Evolutionary conservation across 257 asterid genomes (phyloP), one percentile per base, ranked within the genome.

Genomic region (Nicotiana knightiana): DNA sequence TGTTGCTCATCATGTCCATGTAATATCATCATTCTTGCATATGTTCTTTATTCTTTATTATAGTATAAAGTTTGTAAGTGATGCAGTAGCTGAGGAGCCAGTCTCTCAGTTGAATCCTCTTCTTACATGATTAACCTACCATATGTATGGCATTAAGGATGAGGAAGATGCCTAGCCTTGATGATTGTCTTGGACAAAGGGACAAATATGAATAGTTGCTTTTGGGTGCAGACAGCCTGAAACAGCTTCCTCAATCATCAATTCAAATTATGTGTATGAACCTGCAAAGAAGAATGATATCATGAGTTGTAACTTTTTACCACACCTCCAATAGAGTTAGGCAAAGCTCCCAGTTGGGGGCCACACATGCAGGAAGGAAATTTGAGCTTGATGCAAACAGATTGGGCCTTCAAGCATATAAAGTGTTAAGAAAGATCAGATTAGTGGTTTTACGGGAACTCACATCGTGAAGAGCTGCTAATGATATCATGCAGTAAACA

Each of bases 161-260:
- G 21, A 39, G 76, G n/a, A 18, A 67, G 35, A 39, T 70, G 18
- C 77, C 58, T 70, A 11, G 35, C 77, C n/a, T 70, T 58, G 77
- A 70, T 70, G 77, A 70, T 3, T 70, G 33, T 43, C 77, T 21
- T 68, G 80, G 73, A 57, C 80, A 68, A 81, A 59, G 62, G 70
- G 77, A 80, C 51, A 43, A 18, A 62, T 21, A 21, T 78, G 77
- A 65, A 57, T 68, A 28, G 68, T 68, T 9, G 33, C 80, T 68
- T 57, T 33, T 68, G 48, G 67, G 57, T 11, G 70, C 46, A 67
- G 58, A 70, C 53, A 81, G 37, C 68, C 66, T 28, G 26, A 11
- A 39, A 21, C 33, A 70, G 12, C 35, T 39, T 67, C 39, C 10
- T 9, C 4, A 70, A 43, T 43, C 12, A 2, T 10, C 77, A 39